Evolutionary conservation across 2,329 filamentous ascomycete genomes (phyloP), one percentile per base, ranked within the genome.

Genomic region (Pyricularia sp.): DNA sequence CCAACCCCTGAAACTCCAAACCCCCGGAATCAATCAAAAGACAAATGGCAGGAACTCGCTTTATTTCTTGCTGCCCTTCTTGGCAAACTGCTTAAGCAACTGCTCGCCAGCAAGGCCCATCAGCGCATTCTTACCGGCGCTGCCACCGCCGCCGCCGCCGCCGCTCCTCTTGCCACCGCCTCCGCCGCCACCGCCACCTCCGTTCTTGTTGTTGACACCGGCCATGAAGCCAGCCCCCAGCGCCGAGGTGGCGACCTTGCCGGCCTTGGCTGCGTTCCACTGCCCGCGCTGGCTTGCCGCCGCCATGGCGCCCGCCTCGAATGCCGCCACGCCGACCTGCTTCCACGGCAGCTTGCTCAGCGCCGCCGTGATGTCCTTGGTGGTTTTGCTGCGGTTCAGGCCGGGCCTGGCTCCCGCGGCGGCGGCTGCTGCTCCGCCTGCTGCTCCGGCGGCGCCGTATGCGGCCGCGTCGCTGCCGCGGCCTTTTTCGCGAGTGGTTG

Each of bases 321-420:
- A 58, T 2, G 36, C 65, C 12, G 65, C 65, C 33, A 58, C 30
- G 42, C 65, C 65, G 42, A 66, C 65, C 26, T 66, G 26, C 17
- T 66, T 33, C 65, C 65, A 66, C 36, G 65, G 65, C 65, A 66
- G 65, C 23, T 50, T 58, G 33, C 50, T 66, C 33, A 66, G 33
- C 14, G 65, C 65, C 23, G 23, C 26, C 33, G 65, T 50, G 23
- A 66, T 58, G 23, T 66, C 42, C 33, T 58, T 66, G 65, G 65
- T 66, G 23, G 65, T 66, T 50, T 66, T 66, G 65, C 65, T 66
- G 23, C 65, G 65, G 12, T 28, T 17, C 65, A 66, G 65, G 28
- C 65, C 65, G 23, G 65, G 65, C 33, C 65, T 50, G n/a, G 31
- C 31, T n/a, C 20, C 64, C 5, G 17, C 17, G 4, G 65, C 33